These are phyloP conservation scores for Penicillium sp. DNA, from an alignment of 2,329 filamentous ascomycete species.

Conservation along the genomic window DNA sequence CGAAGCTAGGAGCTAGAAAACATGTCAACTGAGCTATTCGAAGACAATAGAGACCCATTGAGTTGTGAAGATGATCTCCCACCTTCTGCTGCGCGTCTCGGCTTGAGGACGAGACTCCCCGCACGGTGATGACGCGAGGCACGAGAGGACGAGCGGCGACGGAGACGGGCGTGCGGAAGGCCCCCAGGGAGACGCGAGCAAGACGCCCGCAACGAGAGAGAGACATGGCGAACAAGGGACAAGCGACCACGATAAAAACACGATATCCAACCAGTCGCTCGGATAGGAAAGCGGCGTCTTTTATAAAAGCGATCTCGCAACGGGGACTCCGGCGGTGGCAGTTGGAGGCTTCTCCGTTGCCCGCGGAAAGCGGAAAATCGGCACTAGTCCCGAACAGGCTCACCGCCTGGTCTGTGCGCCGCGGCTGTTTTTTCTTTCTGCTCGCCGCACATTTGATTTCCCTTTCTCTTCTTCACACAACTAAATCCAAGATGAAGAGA, in stretches of 20 bases:
- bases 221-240: constrained; percentile 31
- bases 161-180: constrained; percentile 24
- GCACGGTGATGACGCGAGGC: constrained; percentile 34
- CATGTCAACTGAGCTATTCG: constrained; percentile 11
- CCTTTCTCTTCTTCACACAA: constrained; percentile 39
- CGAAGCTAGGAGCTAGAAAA: constrained; percentile 70
- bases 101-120: constrained; percentile 42
- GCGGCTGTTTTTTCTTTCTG: constrained; percentile 21
- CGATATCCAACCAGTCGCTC: constrained; percentile 2
- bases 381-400: constrained; percentile 27
- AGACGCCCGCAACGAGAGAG: constrained; percentile 42
- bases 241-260: constrained; percentile 4
- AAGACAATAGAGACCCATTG: constrained; percentile 1
- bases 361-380: constrained; percentile 39
- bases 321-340: constrained; percentile 10
- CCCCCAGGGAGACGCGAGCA: constrained; percentile 34
- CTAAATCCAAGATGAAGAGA: constrained; percentile 47
- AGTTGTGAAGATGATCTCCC: constrained; percentile 2
- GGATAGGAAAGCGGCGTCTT: constrained; percentile 26
- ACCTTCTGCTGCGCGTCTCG: constrained; percentile 48
- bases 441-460: constrained; percentile 5
- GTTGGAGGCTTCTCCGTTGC: constrained; percentile 31
- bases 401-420: constrained; percentile 27
- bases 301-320: neutral
- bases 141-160: constrained; percentile 27